These are phyloP conservation scores for Fusarium secorum DNA, from an alignment of 2,329 filamentous ascomycete genomes.

Conservation along the genomic window DNA sequence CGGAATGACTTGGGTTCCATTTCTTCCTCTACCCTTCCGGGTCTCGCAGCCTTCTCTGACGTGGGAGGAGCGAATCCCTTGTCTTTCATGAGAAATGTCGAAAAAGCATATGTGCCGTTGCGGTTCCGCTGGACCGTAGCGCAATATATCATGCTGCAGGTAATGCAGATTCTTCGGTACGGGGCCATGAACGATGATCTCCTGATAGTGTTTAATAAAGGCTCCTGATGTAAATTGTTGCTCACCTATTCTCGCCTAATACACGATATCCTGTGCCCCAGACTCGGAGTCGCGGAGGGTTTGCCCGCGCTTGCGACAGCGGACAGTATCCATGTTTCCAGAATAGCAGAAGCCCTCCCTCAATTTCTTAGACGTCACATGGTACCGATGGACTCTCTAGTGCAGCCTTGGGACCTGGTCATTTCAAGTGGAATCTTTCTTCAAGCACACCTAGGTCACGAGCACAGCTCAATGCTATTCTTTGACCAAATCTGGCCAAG, in stretches of 20 bases:
- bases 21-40: slow-evolving; percentile 5
- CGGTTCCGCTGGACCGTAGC: slow-evolving; percentile 42
- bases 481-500: slow-evolving; percentile 28
- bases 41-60: slow-evolving; percentile 15
- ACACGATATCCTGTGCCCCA: slow-evolving; percentile 23
- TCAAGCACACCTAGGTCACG: slow-evolving; percentile 18
- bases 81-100: slow-evolving; percentile 4
- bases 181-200: neutral
- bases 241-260: slow-evolving; percentile 20
- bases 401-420: slow-evolving; percentile 23
- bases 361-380: slow-evolving; percentile 23
- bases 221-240: neutral
- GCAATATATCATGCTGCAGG: slow-evolving; percentile 12
- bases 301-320: slow-evolving; percentile 10
- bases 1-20: slow-evolving; percentile 7
- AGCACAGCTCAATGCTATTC: slow-evolving; percentile 13
- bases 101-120: slow-evolving; percentile 20
- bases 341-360: slow-evolving; percentile 28
- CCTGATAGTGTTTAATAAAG: neutral
- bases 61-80: slow-evolving; percentile 9
- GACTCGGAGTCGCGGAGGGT: slow-evolving; percentile 29
- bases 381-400: slow-evolving; percentile 17
- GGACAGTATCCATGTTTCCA: slow-evolving; percentile 26
- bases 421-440: slow-evolving; percentile 12
- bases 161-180: neutral